phyloP scores from a whole-genome alignment of 2,329 filamentous ascomycete genomes.

The Xylogone sp. region DNA sequence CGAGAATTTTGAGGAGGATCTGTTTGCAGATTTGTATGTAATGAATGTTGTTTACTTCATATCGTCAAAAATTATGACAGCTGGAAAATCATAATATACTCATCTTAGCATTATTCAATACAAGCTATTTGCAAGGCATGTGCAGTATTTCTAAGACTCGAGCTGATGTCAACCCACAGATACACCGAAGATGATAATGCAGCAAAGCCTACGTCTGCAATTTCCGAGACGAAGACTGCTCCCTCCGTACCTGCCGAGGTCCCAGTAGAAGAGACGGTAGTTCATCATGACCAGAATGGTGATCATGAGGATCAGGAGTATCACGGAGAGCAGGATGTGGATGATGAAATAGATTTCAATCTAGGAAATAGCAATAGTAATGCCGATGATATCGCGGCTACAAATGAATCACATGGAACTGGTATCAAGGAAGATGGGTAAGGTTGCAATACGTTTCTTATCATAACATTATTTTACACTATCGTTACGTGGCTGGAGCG shows the following conservation, averaged over 20 bases:
- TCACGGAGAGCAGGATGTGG: slow-evolving; percentile 44
- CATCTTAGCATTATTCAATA: too few relatives aligned
- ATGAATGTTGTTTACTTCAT: not conserved
- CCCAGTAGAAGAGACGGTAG: slow-evolving; percentile 18
- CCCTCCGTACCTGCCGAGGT: slow-evolving; percentile 21
- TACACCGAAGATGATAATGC: slow-evolving; percentile 64
- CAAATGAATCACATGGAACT: slow-evolving; percentile 46
- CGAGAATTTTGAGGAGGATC: slow-evolving; percentile 86
- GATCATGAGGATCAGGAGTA: slow-evolving; percentile 37
- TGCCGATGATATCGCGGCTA: slow-evolving; percentile 22
- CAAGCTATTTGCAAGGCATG: too few relatives aligned
- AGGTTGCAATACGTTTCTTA: slow-evolving; percentile 43
- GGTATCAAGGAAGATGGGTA: slow-evolving; percentile 91
- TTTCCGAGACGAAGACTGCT: slow-evolving; percentile 20
- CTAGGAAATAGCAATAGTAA: slow-evolving; percentile 41
- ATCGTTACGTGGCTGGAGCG: not conserved
- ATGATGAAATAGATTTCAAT: slow-evolving; percentile 58
- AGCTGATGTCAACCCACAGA: slow-evolving; percentile 34
- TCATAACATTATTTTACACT: not conserved
- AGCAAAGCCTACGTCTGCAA: slow-evolving; percentile 34
- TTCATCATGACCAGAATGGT: slow-evolving; percentile 32
- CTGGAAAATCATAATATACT: too few relatives aligned
- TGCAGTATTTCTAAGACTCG: not conserved
- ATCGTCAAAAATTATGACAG: not conserved
- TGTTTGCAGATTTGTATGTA: slow-evolving; percentile 90